Conservation (phyloP, 2,329 filamentous ascomycete genomes). For the Penicillium palitans region DNA sequence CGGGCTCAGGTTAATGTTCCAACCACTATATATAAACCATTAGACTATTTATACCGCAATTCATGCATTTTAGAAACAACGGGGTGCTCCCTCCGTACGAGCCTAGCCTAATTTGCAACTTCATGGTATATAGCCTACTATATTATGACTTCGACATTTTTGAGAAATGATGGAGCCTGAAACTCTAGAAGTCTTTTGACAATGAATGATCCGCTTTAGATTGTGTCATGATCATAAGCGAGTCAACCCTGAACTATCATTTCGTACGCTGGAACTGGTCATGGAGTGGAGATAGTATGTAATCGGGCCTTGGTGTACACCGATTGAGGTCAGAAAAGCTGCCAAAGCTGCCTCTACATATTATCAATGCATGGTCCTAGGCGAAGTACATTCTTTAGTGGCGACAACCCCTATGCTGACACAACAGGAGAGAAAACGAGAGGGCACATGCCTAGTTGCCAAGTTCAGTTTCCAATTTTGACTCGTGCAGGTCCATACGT, state of each 20-base stretch:
- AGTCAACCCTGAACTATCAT: neutral
- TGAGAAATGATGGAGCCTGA: neutral
- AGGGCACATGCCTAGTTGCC: conserved; percentile 1
- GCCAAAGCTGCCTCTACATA: neutral
- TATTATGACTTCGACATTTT: neutral
- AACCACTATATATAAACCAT: neutral
- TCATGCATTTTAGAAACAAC: neutral
- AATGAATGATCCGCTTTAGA: neutral
- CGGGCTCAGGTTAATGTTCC: neutral
- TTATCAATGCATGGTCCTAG: neutral
- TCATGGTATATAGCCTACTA: neutral
- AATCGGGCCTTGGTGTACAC: neutral
- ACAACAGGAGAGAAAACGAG: neutral
- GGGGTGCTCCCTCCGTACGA: neutral
- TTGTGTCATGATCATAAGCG: conserved; percentile 6
- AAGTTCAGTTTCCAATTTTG: neutral
- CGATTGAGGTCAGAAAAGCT: neutral
- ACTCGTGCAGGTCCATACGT: neutral
- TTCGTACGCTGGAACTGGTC: neutral
- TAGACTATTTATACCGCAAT: neutral
- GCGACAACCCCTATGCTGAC: neutral
- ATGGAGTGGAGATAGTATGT: neutral
- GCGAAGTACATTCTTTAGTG: neutral
- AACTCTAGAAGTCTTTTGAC: neutral
- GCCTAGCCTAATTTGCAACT: neutral